Conservation (phyloP, 768 basidiomycete species). For the Amanita pseudoporphyria region DNA sequence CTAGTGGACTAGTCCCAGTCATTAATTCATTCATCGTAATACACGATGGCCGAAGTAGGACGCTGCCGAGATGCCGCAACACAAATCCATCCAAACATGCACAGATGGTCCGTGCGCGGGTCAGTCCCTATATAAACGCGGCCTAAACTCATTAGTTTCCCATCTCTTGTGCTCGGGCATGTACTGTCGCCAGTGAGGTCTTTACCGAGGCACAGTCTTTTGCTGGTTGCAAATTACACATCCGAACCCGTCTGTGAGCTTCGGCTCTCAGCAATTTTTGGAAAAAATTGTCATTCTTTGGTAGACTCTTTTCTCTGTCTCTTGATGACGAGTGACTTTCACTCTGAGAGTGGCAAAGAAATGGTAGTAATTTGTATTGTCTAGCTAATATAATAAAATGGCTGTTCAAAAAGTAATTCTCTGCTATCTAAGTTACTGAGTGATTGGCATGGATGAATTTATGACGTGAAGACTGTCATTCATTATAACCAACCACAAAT, state of each 20-base stretch:
- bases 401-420: too few relatives aligned
- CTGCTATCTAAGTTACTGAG: too few relatives aligned
- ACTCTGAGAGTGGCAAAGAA: neutral
- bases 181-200: constrained; percentile 94
- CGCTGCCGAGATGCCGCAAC: neutral
- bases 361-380: too few relatives aligned
- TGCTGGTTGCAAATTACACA: constrained; percentile 98
- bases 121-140: constrained; percentile 30
- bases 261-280: constrained; percentile 91
- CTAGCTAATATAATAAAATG: too few relatives aligned
- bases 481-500: too few relatives aligned
- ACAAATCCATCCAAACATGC: neutral
- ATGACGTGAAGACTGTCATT: too few relatives aligned
- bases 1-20: too few relatives aligned
- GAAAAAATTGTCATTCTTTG: constrained; percentile 30
- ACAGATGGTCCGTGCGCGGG: constrained; percentile 45
- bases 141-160: constrained; percentile 15
- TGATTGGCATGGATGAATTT: too few relatives aligned
- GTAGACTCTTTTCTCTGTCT: constrained; percentile 17
- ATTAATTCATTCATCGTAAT: too few relatives aligned
- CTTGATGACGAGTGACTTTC: constrained; percentile 18
- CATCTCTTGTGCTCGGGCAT: constrained; percentile 93
- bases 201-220: constrained; percentile 92
- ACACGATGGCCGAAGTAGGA: too few relatives aligned
- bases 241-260: constrained; percentile 90